Evolutionary conservation across 176 grass and related monocot genomes (phyloP).

Genomic region (Zea luxurians): DNA sequence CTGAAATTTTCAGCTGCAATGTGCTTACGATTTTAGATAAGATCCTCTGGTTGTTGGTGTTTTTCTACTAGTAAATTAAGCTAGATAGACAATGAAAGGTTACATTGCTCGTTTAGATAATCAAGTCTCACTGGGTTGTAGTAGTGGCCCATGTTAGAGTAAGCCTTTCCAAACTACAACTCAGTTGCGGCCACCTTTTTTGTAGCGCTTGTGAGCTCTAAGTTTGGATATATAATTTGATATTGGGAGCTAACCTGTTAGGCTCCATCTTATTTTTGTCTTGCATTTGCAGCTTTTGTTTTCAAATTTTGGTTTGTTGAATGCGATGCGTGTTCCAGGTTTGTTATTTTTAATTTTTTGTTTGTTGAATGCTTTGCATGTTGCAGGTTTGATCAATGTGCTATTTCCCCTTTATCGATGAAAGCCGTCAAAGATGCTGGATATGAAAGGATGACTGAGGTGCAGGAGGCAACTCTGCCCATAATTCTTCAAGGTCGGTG

Average conservation of each 20-base stretch:
- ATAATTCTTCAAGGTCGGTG: conserved; percentile 69
- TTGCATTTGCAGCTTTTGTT: background rate
- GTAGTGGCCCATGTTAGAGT: background rate
- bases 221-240: background rate
- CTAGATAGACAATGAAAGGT: background rate
- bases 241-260: background rate
- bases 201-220: background rate
- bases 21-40: background rate
- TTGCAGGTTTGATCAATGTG: conserved; percentile 72
- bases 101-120: background rate
- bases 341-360: background rate
- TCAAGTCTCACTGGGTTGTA: background rate
- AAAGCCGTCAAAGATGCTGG: conserved; percentile 72
- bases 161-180: background rate
- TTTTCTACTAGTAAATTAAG: background rate
- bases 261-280: conserved; percentile 3
- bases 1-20: background rate
- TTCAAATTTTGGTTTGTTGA: background rate
- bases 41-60: background rate
- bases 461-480: conserved; percentile 76
- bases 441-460: conserved; percentile 79
- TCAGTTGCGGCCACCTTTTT: background rate
- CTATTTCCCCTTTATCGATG: conserved; percentile 55
- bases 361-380: conserved; percentile 10
- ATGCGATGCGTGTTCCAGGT: background rate